Conservation (phyloP, 2,329 filamentous ascomycete genomes). For the Hypoxylon sp. region DNA sequence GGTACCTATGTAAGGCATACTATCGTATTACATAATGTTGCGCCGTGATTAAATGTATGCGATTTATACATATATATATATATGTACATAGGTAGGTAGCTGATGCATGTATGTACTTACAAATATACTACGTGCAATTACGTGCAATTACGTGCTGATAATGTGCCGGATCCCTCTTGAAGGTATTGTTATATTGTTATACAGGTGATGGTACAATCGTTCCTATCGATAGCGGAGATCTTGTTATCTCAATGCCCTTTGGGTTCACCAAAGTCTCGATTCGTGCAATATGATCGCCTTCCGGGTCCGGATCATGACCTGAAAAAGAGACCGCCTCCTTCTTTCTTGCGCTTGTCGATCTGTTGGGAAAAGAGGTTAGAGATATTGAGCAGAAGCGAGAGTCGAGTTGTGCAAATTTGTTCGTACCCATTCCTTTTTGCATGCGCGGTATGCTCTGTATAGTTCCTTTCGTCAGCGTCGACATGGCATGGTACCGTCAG, state of each 20-base stretch:
- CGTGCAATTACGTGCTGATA: background rate
- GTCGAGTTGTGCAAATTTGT: background rate
- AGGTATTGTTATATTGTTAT: background rate
- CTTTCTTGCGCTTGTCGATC: constrained; percentile 55
- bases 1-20: too few relatives aligned
- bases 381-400: background rate
- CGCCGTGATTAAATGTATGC: too few relatives aligned
- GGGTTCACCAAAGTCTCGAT: background rate
- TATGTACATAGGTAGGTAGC: background rate
- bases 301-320: background rate
- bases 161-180: background rate
- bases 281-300: background rate
- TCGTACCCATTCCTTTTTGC: constrained; percentile 92
- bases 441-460: constrained; percentile 88
- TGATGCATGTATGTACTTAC: background rate
- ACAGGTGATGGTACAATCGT: constrained; percentile 2
- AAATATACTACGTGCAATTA: too few relatives aligned
- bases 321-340: constrained; percentile 47
- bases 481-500: background rate
- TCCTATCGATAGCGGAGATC: background rate
- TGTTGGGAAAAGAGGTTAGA: constrained; percentile 39
- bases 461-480: constrained; percentile 27
- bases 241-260: background rate
- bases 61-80: background rate
- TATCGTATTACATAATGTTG: too few relatives aligned